These are phyloP conservation scores for Casaregolazyma lundiana DNA, from an alignment of 1,139 yeast genomes.

Conservation along the genomic window DNA sequence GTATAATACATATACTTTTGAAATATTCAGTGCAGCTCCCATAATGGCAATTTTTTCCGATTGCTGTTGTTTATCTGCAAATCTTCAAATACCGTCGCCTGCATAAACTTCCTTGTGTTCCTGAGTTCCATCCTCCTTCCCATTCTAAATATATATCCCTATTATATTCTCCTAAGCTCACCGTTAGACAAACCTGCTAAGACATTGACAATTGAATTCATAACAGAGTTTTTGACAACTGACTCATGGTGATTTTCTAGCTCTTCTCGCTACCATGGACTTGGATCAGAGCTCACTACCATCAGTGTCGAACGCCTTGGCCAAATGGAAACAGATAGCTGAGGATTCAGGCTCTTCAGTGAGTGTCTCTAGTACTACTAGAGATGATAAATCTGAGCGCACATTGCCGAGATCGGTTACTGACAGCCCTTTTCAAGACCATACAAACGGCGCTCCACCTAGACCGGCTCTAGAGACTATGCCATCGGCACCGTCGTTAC, in stretches of 20 bases:
- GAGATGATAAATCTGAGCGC: neutral
- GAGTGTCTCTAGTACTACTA: neutral
- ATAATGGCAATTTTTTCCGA: no score
- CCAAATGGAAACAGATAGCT: constrained; percentile 27
- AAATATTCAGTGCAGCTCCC: no score
- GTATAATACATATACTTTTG: no score
- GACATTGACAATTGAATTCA: no score
- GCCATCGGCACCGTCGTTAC: neutral
- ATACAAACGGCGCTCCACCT: neutral
- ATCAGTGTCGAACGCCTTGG: constrained; percentile 25
- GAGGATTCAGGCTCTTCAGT: constrained; percentile 5
- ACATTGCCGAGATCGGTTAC: neutral
- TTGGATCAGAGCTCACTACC: constrained; percentile 27
- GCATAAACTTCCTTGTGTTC: neutral
- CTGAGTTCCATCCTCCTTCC: neutral
- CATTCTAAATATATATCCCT: constrained; percentile 1
- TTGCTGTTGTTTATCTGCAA: no score
- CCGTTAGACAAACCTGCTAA: no score
- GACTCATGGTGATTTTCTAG: neutral
- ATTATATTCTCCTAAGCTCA: no score
- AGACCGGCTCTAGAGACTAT: neutral
- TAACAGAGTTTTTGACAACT: no score
- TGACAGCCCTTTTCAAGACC: no score
- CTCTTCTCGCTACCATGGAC: neutral
- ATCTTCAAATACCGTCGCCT: neutral